Evolutionary conservation across 768 basidiomycete species (phyloP), one percentile per base, ranked within the genome.

Genomic region (Boletus barrowsii): DNA sequence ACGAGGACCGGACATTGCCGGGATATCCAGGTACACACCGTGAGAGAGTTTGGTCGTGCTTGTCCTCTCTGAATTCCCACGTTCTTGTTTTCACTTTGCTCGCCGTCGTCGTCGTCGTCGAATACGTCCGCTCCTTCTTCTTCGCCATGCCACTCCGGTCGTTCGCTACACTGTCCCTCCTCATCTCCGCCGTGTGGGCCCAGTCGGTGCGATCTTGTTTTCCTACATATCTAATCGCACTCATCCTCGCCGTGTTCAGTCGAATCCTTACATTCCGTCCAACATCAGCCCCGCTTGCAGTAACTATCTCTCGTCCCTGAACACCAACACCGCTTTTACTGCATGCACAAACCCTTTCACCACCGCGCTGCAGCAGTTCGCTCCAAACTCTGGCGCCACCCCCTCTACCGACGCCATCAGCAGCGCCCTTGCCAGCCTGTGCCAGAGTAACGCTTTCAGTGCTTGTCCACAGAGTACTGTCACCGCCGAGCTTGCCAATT

Each of bases 291-390:
- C 57, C 1, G 37, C 59, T 18, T 93, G 90, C 77, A 53, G 67
- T 18, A 54, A 64, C 4, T 96, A 83, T 77, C 78, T 94, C 60
- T 71, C 54, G 4, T 56, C 63, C 11, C 77, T 98, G 53, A 84
- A 98, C 76, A 67, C 60, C 41, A 80, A 96, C 72, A 18, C 75
- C 3, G 64, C 54, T 44, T 70, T 98, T 52, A 55, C 72, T 2
- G 60, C 77, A 11, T 97, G 93, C 79, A 81, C 89, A 20, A 62
- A 63, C 1, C 67, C 84, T 11, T 72, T 97, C 64, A 79, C 83
- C 56, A 68, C 74, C 22, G 83, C 87, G 10, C 83, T 88, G 29
- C 59, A 78, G 20, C 68, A 71, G 39, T 91, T 86, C 51, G 69
- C 70, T 9, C 79, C 83, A 3, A 74, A 75, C 47, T 62, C 63